Conservation (phyloP, 73 alveolate species). For the Effrenium voratum region DNA sequence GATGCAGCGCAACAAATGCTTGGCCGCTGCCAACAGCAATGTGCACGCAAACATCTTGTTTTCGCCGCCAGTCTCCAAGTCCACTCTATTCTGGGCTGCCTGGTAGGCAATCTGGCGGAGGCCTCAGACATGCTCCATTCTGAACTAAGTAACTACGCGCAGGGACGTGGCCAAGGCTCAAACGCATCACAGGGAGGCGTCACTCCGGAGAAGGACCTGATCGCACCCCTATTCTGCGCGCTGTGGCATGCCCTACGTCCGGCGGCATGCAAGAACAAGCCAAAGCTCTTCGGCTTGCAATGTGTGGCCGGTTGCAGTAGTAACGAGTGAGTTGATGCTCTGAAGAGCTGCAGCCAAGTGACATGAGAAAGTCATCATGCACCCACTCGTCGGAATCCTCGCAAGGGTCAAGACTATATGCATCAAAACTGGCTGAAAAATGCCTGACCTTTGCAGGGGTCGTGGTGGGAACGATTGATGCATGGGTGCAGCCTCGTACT, state of each 20-base stretch:
- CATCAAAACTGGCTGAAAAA: background rate
- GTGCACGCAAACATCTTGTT: no score
- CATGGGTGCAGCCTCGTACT: constrained; percentile 38
- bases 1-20: no score
- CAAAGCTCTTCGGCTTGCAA: background rate
- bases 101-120: background rate
- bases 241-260: no score
- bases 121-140: constrained; percentile 1
- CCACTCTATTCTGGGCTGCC: no score
- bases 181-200: constrained; percentile 87
- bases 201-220: constrained; percentile 37
- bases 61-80: no score
- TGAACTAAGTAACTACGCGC: background rate
- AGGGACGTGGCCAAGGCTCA: background rate
- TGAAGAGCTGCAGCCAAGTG: background rate
- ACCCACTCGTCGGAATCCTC: constrained; percentile 66
- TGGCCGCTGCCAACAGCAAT: no score
- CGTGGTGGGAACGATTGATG: background rate
- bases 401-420: background rate
- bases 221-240: background rate
- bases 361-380: constrained; percentile 33
- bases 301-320: background rate
- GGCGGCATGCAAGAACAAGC: no score
- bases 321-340: background rate
- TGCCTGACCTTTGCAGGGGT: background rate